Percentiles rank a stretch among this genome's conserved stretches.
Conservation (phyloP, 208 protist species). For the Trichomonas gallinae region DNA sequence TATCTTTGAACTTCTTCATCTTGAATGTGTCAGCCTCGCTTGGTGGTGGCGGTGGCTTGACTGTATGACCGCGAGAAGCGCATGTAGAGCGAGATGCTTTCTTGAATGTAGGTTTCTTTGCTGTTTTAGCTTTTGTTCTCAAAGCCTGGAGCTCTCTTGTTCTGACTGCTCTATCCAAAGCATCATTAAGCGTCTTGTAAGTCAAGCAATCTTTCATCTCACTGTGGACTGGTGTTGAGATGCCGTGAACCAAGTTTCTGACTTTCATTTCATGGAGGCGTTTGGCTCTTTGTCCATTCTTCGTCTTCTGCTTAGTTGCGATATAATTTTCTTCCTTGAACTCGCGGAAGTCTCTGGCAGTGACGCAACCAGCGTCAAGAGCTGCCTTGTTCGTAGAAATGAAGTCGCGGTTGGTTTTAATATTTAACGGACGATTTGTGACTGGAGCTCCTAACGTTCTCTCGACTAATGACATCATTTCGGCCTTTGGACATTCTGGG, state of each 20-base stretch:
- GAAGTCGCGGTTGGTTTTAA: not conserved
- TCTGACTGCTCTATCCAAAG: not conserved
- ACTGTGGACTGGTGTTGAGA: not conserved
- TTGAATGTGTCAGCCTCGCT: not conserved
- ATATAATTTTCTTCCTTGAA: not conserved
- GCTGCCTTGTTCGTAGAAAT: not conserved
- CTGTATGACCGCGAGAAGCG: not conserved
- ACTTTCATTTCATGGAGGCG: not conserved
- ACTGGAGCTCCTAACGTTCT: not conserved
- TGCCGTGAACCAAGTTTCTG: not conserved
- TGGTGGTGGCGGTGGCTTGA: not conserved
- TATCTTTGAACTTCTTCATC: not conserved
- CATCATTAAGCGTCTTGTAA: not conserved
- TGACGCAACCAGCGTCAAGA: not conserved
- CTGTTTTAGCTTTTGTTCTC: not conserved
- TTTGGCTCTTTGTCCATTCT: not conserved
- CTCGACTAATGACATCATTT: not conserved
- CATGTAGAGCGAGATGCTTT: not conserved
- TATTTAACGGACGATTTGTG: not conserved
- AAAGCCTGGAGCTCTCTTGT: not conserved
- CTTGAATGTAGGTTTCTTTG: not conserved
- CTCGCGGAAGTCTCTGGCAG: not conserved
- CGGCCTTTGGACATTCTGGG: not conserved
- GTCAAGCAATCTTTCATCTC: not conserved
- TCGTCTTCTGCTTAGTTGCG: not conserved